Percentiles rank a stretch among this genome's conserved stretches.
These are phyloP conservation scores for Fusarium sp. DNA, from an alignment of 2,329 filamentous ascomycete genomes.

Conservation along the genomic window DNA sequence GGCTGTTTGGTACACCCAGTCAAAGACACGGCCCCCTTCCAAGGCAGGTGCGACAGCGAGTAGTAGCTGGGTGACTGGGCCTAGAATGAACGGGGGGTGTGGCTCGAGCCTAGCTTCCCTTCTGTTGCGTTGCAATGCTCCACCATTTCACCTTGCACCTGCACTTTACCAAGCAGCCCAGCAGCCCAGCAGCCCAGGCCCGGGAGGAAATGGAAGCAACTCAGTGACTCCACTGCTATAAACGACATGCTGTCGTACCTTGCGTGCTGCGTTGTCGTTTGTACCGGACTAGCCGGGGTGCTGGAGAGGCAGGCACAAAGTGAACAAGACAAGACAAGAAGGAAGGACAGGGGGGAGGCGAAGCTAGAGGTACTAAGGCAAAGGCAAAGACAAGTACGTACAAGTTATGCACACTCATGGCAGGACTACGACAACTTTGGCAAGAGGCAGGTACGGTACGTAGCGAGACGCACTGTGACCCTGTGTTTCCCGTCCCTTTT, in stretches of 20 bases:
- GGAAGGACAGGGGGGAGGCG: slow-evolving; percentile 15
- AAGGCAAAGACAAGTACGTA: slow-evolving; percentile 16
- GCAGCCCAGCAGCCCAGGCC: slow-evolving; percentile 6
- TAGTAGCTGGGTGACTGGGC: slow-evolving; percentile 13
- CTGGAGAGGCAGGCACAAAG: slow-evolving; percentile 23
- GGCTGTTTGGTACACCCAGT: slow-evolving; percentile 27
- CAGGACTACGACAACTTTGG: slow-evolving; percentile 28
- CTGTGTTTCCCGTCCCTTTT: slow-evolving; percentile 4
- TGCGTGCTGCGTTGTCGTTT: slow-evolving; percentile 37
- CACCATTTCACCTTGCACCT: slow-evolving; percentile 8
- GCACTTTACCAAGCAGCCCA: neutral
- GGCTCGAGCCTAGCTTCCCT: slow-evolving; percentile 10
- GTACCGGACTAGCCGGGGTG: slow-evolving; percentile 37
- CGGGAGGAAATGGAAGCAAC: slow-evolving; percentile 8
- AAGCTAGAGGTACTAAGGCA: neutral
- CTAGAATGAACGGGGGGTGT: slow-evolving; percentile 37
- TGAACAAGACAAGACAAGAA: neutral
- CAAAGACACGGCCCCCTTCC: slow-evolving; percentile 30
- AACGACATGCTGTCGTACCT: slow-evolving; percentile 35
- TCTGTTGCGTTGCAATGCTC: slow-evolving; percentile 5
- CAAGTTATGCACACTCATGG: slow-evolving; percentile 24
- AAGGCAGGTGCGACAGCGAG: slow-evolving; percentile 31
- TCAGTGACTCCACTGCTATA: slow-evolving; percentile 14
- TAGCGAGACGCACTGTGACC: slow-evolving; percentile 35
- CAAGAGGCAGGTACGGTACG: slow-evolving; percentile 24